phyloP scores from a whole-genome alignment of 345 rosid species.

The Melaleuca quinquenervia region DNA sequence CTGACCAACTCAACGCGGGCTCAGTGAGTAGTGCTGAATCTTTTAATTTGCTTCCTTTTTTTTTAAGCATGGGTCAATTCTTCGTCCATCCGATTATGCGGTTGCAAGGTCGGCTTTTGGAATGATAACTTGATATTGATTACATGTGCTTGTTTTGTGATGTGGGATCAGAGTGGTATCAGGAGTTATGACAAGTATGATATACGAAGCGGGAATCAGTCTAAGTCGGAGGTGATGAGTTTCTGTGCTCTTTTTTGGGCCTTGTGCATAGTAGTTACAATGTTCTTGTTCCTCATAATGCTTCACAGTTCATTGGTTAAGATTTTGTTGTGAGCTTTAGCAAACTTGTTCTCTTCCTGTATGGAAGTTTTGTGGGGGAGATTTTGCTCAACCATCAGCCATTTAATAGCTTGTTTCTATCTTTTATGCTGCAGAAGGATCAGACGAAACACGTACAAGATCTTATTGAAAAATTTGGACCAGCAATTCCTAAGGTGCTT shows the following conservation, averaged over 20 bases:
- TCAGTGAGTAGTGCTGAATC: slow-evolving; percentile 32
- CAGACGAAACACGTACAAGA: slow-evolving; percentile 32
- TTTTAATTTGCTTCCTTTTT: background rate
- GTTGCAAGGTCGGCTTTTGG: background rate
- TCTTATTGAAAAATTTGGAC: slow-evolving; percentile 29
- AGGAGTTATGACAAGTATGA: slow-evolving; percentile 10
- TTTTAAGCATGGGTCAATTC: background rate
- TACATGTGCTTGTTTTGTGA: background rate
- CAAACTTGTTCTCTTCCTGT: background rate
- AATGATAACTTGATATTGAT: background rate
- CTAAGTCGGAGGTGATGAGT: slow-evolving; percentile 9
- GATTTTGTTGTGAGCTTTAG: background rate
- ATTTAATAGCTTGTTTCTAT: background rate
- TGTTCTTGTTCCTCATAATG: background rate
- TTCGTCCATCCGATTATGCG: background rate
- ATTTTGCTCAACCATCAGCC: background rate
- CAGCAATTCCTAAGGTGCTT: slow-evolving; percentile 49
- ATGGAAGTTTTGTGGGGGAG: background rate
- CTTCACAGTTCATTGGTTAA: background rate
- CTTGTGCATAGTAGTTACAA: background rate
- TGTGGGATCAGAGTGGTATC: slow-evolving; percentile 14
- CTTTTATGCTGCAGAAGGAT: slow-evolving; percentile 30
- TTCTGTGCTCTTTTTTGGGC: background rate
- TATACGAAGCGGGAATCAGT: background rate
- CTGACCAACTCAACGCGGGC: slow-evolving; percentile 30